Evolutionary conservation across 768 basidiomycete species (phyloP), one percentile per base, ranked within the genome.

Genomic region (Podaxis mareebaensis): DNA sequence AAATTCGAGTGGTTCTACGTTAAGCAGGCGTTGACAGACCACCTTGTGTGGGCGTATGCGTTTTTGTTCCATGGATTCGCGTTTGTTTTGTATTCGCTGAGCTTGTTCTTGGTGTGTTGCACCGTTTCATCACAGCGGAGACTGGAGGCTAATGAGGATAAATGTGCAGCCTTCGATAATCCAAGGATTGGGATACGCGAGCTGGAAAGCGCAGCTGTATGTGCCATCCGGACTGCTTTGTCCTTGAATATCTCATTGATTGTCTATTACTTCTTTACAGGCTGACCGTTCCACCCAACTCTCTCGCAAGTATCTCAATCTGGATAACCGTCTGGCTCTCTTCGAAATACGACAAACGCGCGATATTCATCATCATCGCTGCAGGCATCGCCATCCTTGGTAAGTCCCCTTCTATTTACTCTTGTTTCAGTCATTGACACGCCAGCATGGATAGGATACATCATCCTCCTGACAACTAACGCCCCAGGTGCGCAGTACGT

Each of bases 51-150:
- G 83, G 81, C 75, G 3, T 88, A 88, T 69, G 84, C 84, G 0
- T 67, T 86, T 20, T 74, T 87, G 1, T 87, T 87, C 72, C 86
- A 88, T 64, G 85, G 83, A 0, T 86, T 83, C 67, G 81, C 87
- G 2, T 86, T 85, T 66, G 84, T 81, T 10, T 67, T 84, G 22
- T 87, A 86, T 68, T 84, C 85, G 15, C 68, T 86, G 65, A 85
- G 83, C 70, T 72, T 88, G 6, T 88, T 87, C 73, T 64, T 86
- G 79, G 83, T 83, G 67, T 36, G 76, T 66, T 33, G 8, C 33
- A 33, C 8, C 2, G 33, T 33, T 10, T 10, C 33, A 33, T 2
- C 33, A 33, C 10, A 1, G 33, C 0, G 33, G 3, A 33, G 33
- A 10, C 33, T 10, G 8, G 33, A 10, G 33, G 33, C 33, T 33